A percentile compares a stretch with the other conserved stretches of the same genome.
These are phyloP conservation scores for Ceratocystis cacaofunesta DNA, from an alignment of 2,329 filamentous ascomycete genomes.

Conservation along the genomic window DNA sequence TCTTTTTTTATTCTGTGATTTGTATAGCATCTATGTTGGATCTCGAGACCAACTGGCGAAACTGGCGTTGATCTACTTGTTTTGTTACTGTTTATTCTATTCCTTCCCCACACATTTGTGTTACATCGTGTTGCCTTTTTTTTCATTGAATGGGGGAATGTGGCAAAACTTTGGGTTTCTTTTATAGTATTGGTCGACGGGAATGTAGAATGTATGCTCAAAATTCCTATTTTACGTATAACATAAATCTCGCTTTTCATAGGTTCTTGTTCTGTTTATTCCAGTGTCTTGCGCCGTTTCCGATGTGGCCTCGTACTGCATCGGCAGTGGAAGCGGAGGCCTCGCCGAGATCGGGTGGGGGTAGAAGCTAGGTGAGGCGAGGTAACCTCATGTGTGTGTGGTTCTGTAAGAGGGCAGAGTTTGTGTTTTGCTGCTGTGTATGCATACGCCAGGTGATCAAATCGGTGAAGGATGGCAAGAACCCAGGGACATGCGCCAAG, in stretches of 20 bases:
- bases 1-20: constrained; percentile 5
- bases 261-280: no score
- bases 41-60: constrained; percentile 4
- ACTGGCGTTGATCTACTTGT: constrained; percentile 3
- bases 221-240: no score
- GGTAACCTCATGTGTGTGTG: neutral
- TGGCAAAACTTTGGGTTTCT: neutral
- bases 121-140: neutral
- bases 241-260: no score
- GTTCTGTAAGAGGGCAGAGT: no score
- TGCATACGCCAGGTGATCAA: neutral
- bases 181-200: neutral
- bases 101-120: neutral
- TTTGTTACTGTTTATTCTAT: neutral
- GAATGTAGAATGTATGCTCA: no score
- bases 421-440: neutral
- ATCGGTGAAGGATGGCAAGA: no score
- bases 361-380: no score
- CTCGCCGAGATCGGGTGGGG: no score
- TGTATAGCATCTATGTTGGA: constrained; percentile 1
- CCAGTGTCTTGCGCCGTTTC: no score
- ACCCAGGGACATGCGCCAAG: no score
- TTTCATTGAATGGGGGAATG: neutral
- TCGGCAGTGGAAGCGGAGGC: neutral
- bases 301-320: neutral